Conservation (phyloP, 305 asterid genomes). For the Rubia peregrina region DNA sequence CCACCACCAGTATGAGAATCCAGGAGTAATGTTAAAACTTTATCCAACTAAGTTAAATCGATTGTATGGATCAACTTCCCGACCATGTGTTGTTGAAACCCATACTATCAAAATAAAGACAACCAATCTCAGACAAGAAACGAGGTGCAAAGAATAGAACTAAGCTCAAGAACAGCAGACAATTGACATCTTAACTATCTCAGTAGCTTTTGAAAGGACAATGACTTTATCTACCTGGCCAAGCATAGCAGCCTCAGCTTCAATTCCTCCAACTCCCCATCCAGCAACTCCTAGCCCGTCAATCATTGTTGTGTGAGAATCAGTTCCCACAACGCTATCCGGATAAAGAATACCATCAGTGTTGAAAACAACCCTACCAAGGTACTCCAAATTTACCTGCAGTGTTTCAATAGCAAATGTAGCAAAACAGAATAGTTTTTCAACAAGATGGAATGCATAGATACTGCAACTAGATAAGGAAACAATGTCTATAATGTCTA, state of each 20-base stretch:
- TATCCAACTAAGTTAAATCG: no score
- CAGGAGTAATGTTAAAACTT: no score
- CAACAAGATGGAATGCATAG: neutral
- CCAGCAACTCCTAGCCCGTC: constrained; percentile 86
- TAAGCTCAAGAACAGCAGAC: neutral
- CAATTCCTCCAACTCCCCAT: constrained; percentile 84
- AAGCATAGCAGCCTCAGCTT: constrained; percentile 68
- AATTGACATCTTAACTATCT: neutral
- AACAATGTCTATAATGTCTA: neutral
- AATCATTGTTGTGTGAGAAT: constrained; percentile 87
- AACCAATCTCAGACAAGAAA: neutral
- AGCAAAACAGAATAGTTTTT: neutral
- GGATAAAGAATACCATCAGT: constrained; percentile 63
- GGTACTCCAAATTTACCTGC: constrained; percentile 86
- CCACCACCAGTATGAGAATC: no score
- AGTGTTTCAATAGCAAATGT: constrained; percentile 12
- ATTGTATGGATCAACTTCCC: no score
- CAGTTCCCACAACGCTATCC: constrained; percentile 81
- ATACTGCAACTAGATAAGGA: neutral
- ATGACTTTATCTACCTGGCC: constrained; percentile 50
- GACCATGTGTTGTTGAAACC: no score
- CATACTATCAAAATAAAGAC: neutral
- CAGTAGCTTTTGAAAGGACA: neutral
- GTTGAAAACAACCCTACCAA: constrained; percentile 86
- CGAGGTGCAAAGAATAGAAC: no score